Evolutionary conservation across 179 eudicot genomes (phyloP), one percentile per base, ranked within the genome.

Genomic region (Carnegiea gigantea): DNA sequence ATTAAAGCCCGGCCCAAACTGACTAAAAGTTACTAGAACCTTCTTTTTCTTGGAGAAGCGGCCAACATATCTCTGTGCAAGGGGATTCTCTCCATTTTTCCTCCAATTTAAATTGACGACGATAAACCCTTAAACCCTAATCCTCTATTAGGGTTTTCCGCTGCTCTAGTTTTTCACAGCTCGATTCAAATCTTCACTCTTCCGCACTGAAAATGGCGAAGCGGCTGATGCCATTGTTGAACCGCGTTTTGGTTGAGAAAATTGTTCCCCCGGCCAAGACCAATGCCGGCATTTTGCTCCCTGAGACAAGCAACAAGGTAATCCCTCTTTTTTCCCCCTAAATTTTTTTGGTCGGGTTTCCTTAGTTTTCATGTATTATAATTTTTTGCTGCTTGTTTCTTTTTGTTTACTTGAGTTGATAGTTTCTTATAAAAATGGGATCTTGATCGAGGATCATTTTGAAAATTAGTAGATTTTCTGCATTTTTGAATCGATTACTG

Each of bases 191-290:
- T 65, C 71, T 65, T 2, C 1, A 24, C 33, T 65, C 71, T 26
- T 9, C 28, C 4, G 21, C 23, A 62, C 28, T 62, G 28, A 26
- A n/a, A 70, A 70, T 70, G 73, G 92, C 98, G 44, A 93, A 86
- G 80, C 92, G 97, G 33, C 81, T 93, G 83, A 79, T 93, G 6
- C 98, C 97, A 73, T 77, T 86, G 48, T 88, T 91, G 67, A 93
- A 93, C 84, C 78, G 95, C 26, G 92, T 91, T 59, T 87, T 93
- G 76, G 86, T 93, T 9, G 97, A 93, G 90, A 93, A 91, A 72
- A 85, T 91, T 36, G 82, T 88, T 7, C 86, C 89, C 74, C 97
- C 97, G 3, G 76, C 95, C 70, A 93, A 93, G 75, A 93, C 97
- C 86, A 74, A 80, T 7, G 87, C 92, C 46, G 95, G 97, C 0